Evolutionary conservation across 75 land plant species (phyloP).

Genomic region (Cryptomeria japonica): DNA sequence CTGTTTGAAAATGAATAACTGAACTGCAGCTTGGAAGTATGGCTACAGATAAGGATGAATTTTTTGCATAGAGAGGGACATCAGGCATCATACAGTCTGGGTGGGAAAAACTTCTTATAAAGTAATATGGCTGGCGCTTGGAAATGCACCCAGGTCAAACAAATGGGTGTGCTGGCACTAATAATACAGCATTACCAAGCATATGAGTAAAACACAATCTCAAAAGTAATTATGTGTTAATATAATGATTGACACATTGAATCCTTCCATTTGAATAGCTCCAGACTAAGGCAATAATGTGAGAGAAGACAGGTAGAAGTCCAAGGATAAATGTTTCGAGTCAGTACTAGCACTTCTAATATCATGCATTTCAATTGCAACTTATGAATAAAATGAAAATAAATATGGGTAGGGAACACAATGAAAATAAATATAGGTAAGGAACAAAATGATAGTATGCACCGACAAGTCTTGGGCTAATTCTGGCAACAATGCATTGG

Average conservation of each 20-base stretch:
- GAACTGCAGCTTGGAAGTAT: neutral
- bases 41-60: neutral
- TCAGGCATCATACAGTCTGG: neutral
- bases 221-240: neutral
- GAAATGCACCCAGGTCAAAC: neutral
- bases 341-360: neutral
- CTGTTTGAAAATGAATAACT: neutral
- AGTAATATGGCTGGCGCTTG: neutral
- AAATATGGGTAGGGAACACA: too few relatives aligned
- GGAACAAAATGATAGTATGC: neutral
- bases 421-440: neutral
- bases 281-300: neutral
- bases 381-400: neutral
- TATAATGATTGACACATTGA: neutral
- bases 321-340: neutral
- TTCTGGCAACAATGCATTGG: neutral
- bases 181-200: neutral
- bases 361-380: neutral
- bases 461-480: neutral
- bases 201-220: neutral
- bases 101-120: neutral
- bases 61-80: neutral
- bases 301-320: neutral
- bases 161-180: neutral
- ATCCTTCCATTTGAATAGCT: neutral